Percentiles rank a stretch among this genome's conserved stretches.
Conservation (phyloP, 139 green algal genomes). For the Axilococcus clingmanii region DNA sequence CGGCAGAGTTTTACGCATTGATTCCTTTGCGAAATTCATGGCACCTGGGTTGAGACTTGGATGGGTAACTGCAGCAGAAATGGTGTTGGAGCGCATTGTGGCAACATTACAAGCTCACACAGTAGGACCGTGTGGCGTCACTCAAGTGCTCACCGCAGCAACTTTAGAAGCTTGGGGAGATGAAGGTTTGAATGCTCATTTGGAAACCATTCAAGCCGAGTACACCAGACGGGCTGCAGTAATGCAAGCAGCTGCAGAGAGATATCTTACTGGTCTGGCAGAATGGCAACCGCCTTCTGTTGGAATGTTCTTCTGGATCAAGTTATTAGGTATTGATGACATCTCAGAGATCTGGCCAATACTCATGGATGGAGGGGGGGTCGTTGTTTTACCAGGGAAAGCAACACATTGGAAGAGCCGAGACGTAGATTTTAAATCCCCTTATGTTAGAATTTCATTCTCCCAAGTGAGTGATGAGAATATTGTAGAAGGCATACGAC, state of each 20-base stretch:
- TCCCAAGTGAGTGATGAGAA: too few species aligned
- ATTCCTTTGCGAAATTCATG: slow-evolving; percentile 68
- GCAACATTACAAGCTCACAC: slow-evolving; percentile 18
- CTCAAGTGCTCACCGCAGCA: slow-evolving; percentile 21
- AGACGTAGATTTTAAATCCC: neutral
- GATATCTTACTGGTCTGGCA: slow-evolving; percentile 15
- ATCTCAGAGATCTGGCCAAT: neutral
- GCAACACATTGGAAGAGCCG: neutral
- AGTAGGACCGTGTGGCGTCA: slow-evolving; percentile 30
- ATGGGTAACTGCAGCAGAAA: slow-evolving; percentile 48
- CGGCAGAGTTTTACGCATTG: slow-evolving; percentile 58
- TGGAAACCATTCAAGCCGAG: slow-evolving; percentile 27
- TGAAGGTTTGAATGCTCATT: slow-evolving; percentile 28
- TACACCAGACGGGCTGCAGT: slow-evolving; percentile 22
- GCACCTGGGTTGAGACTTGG: slow-evolving; percentile 54
- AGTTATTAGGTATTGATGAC: neutral
- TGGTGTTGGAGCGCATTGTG: too few species aligned
- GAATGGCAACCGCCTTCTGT: slow-evolving; percentile 23
- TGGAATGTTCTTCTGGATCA: slow-evolving; percentile 33
- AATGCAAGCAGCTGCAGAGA: slow-evolving; percentile 10
- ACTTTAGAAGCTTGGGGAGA: slow-evolving; percentile 26
- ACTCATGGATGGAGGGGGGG: neutral
- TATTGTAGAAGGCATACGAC: too few species aligned
- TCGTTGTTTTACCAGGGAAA: slow-evolving; percentile 3
- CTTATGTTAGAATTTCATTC: too few species aligned